These are phyloP conservation scores for Eimeria brunetti DNA, from an alignment of 169 alveolate genomes.

Conservation along the genomic window DNA sequence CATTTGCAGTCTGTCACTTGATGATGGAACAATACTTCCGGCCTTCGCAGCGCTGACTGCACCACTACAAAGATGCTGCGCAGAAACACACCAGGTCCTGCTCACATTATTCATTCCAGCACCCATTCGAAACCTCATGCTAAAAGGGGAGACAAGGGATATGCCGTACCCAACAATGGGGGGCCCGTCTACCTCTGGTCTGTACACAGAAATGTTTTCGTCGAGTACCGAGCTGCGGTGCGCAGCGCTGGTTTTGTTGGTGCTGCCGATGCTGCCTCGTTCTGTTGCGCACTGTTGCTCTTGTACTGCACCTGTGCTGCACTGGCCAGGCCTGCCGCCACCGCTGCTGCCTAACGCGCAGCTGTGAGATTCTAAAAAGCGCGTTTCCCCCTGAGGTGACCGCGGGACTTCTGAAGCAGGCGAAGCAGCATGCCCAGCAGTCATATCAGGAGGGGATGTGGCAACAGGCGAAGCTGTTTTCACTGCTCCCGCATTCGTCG, in stretches of 20 bases:
- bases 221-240: slow-evolving; percentile 7
- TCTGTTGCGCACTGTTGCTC: slow-evolving; percentile 6
- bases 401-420: neutral
- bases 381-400: neutral
- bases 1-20: neutral
- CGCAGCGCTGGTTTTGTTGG: neutral
- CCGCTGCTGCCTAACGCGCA: neutral
- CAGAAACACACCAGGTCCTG: neutral
- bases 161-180: slow-evolving; percentile 48
- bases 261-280: slow-evolving; percentile 24
- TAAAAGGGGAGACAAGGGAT: neutral
- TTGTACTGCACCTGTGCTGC: neutral
- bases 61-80: slow-evolving; percentile 46
- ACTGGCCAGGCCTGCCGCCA: neutral
- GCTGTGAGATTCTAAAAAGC: too few species aligned
- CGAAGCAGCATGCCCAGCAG: neutral
- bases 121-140: neutral
- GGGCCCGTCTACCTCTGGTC: slow-evolving; percentile 40
- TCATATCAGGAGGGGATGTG: neutral
- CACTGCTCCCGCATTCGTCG: neutral
- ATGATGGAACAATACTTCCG: slow-evolving; percentile 9
- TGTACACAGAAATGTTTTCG: slow-evolving; percentile 1
- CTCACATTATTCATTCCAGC: neutral
- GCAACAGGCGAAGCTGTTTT: neutral
- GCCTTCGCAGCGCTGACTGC: slow-evolving; percentile 40